A percentile compares a stretch with the other conserved stretches of the same genome.
phyloP scores from a whole-genome alignment of 2,329 filamentous ascomycete species.

The Alternaria triticina region DNA sequence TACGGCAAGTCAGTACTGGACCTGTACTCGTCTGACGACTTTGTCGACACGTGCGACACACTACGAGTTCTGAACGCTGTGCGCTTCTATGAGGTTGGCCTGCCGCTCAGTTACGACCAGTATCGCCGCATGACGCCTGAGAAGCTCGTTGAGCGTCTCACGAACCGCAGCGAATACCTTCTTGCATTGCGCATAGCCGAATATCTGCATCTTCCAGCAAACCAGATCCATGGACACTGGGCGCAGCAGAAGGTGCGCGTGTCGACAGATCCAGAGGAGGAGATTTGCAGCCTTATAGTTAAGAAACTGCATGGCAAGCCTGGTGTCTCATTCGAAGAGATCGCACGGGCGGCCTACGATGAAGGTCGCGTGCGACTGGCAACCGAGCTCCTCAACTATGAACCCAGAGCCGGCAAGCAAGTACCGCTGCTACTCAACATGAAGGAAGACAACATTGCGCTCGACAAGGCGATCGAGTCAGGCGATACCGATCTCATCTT shows the following conservation, averaged over 20 bases:
- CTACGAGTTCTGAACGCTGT: slow-evolving; percentile 91
- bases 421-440: slow-evolving; percentile 91
- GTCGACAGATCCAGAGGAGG: slow-evolving; percentile 84
- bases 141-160: slow-evolving; percentile 80
- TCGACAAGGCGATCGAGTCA: slow-evolving; percentile 96
- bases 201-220: slow-evolving; percentile 83
- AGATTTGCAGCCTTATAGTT: slow-evolving; percentile 84
- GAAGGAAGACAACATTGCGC: slow-evolving; percentile 92
- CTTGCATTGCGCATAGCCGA: slow-evolving; percentile 87
- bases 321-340: slow-evolving; percentile 94
- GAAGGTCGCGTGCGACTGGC: slow-evolving; percentile 89
- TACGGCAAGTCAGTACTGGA: slow-evolving; percentile 98
- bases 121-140: slow-evolving; percentile 91
- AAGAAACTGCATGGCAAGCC: slow-evolving; percentile 84
- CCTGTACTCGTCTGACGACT: slow-evolving; percentile 97
- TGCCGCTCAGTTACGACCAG: slow-evolving; percentile 92
- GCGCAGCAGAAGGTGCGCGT: slow-evolving; percentile 90
- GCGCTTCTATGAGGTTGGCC: slow-evolving; percentile 86
- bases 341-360: slow-evolving; percentile 90
- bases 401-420: slow-evolving; percentile 93
- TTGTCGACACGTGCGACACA: slow-evolving; percentile 97
- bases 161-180: slow-evolving; percentile 89
- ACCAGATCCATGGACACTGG: slow-evolving; percentile 96
- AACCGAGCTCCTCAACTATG: slow-evolving; percentile 89
- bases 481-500: slow-evolving; percentile 94